Base-by-base conservation (phyloP, 2,329 filamentous ascomycete genomes). In the Paecilomyces sp. region DNA sequence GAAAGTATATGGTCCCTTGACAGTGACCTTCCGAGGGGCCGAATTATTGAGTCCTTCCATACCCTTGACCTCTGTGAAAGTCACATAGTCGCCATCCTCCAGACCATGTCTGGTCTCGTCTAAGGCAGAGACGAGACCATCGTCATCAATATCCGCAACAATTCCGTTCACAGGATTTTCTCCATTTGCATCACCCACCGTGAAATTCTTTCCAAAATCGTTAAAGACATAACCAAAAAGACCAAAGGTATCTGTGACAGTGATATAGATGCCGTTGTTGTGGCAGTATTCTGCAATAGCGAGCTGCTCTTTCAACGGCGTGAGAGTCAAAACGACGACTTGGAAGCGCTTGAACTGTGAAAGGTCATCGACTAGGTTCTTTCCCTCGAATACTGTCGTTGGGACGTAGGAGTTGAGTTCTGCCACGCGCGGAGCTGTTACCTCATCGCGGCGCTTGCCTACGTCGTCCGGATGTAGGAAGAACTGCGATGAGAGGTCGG, bases 321-420 rank as follows among this genome's bases (percentile, higher is more conserved):
- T 89, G 71, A 91, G 88, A 56, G 94, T 99, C 62, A 99, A 82
- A 60, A 97, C 93, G 34, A 99, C 86, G 41, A 92, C 88, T 77
- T 99, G 92, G 78, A 91, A 99, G 74, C 89, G 87, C 79, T 95
- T 91, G 71, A 97, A 86, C 76, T 92, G 86, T 58, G 85, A 85
- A 54, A 96, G 80, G 73, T 97, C 86, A 41, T 87, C 84, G 61
- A 85, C 88, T 56, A 97, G 82, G 64, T 87, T 90, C 60, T 74
- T 70, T 9, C 77, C 75, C 57, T 77, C 70, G 74, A 92, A 92
- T 61, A 96, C 83, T 62, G 86, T 84, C 60, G 99, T 89, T 6
- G 94, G 94, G 3, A 93, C 96, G 73, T 99, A 99, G 62, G 92
- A 90, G 76, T 99, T 99, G 66, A 99, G 84, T 77, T 99, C 94